Evolutionary conservation across 177 flowering plant species (phyloP).

Genomic region (Vitis hybrid): DNA sequence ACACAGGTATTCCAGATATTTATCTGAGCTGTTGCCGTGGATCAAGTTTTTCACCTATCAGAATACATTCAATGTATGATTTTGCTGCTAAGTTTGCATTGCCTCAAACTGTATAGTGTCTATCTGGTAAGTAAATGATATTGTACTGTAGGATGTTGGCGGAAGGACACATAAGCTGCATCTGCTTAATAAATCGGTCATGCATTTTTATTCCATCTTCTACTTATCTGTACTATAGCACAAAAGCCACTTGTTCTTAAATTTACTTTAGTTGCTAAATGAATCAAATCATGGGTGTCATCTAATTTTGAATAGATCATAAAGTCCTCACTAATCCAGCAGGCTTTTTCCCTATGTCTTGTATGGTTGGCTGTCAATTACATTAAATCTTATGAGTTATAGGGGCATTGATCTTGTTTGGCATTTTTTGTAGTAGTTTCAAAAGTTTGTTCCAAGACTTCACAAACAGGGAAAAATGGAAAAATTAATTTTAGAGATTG

Average conservation of each 20-base stretch:
- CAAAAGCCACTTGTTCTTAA: neutral
- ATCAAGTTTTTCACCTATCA: neutral
- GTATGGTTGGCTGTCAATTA: neutral
- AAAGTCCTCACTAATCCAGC: neutral
- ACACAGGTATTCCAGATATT: conserved; percentile 32
- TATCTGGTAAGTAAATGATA: neutral
- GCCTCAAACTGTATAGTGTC: too few relatives aligned
- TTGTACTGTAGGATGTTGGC: neutral
- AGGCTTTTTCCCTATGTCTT: neutral
- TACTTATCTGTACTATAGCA: neutral
- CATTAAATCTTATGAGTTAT: neutral
- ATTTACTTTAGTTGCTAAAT: neutral
- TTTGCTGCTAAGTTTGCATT: neutral
- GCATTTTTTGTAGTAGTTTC: neutral
- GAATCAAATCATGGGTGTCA: neutral
- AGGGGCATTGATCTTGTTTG: neutral
- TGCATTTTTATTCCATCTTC: neutral
- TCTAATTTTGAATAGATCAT: neutral
- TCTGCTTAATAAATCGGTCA: neutral
- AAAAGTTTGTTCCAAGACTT: too few relatives aligned
- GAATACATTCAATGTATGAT: neutral
- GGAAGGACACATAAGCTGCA: neutral
- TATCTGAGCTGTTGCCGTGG: neutral
- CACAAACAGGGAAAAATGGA: neutral
- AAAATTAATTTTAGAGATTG: neutral